These are phyloP conservation scores for Gymnopilus dilepis DNA, from an alignment of 768 basidiomycete species.

Conservation along the genomic window DNA sequence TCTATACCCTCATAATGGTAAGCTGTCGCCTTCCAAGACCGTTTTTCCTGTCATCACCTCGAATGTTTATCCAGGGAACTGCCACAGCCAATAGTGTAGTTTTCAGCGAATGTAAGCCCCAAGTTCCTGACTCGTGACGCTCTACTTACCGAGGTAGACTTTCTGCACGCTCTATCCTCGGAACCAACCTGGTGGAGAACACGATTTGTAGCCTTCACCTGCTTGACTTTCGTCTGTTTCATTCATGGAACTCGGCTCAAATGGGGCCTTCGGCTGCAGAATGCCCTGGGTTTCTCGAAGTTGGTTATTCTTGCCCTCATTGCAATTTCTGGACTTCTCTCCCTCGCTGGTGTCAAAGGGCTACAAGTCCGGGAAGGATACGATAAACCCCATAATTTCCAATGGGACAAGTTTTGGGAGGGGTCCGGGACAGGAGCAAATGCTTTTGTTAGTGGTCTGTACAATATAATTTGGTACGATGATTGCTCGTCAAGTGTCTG, in stretches of 20 bases:
- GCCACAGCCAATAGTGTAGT: slow-evolving; percentile 65
- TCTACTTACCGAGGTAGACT: slow-evolving; percentile 46
- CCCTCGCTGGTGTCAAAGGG: slow-evolving; percentile 51
- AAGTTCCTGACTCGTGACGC: background rate
- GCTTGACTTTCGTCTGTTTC: slow-evolving; percentile 59
- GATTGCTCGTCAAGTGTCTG: background rate
- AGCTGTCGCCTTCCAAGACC: slow-evolving; percentile 24
- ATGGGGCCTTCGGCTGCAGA: slow-evolving; percentile 67
- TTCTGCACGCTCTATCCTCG: slow-evolving; percentile 57
- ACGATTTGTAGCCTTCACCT: slow-evolving; percentile 58
- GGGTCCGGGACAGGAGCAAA: slow-evolving; percentile 61
- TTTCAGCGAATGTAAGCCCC: slow-evolving; percentile 69
- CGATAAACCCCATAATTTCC: slow-evolving; percentile 59
- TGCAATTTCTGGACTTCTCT: slow-evolving; percentile 57
- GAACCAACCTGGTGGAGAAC: slow-evolving; percentile 50
- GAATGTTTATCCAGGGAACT: slow-evolving; percentile 52
- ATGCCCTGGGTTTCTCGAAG: slow-evolving; percentile 66
- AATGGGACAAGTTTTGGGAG: slow-evolving; percentile 67
- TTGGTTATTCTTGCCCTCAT: slow-evolving; percentile 58
- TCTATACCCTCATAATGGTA: slow-evolving; percentile 63
- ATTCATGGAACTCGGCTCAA: slow-evolving; percentile 60
- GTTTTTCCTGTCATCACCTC: background rate
- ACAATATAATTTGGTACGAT: slow-evolving; percentile 70
- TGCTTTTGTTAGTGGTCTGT: slow-evolving; percentile 66
- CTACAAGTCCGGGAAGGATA: slow-evolving; percentile 56